These are phyloP conservation scores for Xylaria sp. DNA, from an alignment of 2,329 filamentous ascomycete genomes.

Conservation along the genomic window DNA sequence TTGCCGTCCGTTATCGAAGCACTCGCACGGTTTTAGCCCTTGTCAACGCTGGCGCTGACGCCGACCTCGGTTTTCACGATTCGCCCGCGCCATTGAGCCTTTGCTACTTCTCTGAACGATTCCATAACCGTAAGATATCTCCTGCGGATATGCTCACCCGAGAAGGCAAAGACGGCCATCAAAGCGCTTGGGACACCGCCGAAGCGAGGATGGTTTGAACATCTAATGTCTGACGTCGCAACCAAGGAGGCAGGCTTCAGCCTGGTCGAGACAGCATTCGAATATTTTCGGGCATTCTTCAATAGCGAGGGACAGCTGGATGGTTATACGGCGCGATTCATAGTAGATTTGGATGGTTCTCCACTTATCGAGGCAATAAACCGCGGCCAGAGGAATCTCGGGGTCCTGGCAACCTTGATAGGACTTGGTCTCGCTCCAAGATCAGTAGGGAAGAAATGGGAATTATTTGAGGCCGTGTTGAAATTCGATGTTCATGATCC, in stretches of 20 bases:
- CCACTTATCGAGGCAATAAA: not conserved
- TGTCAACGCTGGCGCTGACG: not conserved
- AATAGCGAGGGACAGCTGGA: not conserved
- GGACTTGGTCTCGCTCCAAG: not conserved
- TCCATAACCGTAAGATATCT: not conserved
- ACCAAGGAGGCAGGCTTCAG: not conserved
- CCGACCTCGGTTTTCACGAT: not conserved
- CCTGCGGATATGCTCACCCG: not conserved
- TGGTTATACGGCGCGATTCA: not conserved
- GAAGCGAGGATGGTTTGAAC: not conserved
- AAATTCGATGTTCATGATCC: not conserved
- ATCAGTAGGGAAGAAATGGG: not conserved
- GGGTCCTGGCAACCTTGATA: not conserved
- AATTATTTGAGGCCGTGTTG: not conserved
- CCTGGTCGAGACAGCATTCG: not conserved
- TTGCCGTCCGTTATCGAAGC: not conserved
- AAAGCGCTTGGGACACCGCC: not conserved
- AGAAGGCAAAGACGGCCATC: not conserved
- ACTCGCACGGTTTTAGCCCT: not conserved
- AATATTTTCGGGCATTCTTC: not conserved
- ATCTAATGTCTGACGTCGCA: not conserved
- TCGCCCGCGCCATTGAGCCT: not conserved
- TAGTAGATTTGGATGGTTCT: not conserved
- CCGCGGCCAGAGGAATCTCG: not conserved
- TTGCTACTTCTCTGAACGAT: not conserved